These are phyloP conservation scores for Biscogniauxia marginata DNA, from an alignment of 2,329 filamentous ascomycete species.

Conservation along the genomic window DNA sequence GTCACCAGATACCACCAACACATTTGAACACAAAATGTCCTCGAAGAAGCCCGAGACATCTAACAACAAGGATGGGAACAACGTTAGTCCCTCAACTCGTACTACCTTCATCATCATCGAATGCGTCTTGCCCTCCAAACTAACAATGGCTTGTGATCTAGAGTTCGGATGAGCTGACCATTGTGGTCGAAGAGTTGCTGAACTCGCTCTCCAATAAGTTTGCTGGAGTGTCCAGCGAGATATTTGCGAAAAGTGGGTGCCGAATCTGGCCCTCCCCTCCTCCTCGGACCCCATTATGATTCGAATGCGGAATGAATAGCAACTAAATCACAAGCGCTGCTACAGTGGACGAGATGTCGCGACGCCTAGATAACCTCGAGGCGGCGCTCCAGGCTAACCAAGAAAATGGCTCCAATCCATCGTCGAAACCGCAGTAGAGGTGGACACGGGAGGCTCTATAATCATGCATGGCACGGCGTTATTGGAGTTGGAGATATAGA, in stretches of 20 bases:
- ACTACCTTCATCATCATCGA: background rate
- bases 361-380: constrained; percentile 80
- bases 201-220: constrained; percentile 86
- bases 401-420: constrained; percentile 37
- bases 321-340: constrained; percentile 5
- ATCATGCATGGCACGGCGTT: constrained; percentile 22
- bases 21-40: background rate
- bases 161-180: constrained; percentile 63
- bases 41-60: background rate
- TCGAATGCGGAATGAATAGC: background rate
- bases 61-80: constrained; percentile 1
- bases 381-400: constrained; percentile 63
- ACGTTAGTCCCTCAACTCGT: constrained; percentile 1
- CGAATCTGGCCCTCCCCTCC: background rate
- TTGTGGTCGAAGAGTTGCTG: constrained; percentile 81
- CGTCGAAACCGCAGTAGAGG: constrained; percentile 36
- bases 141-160: constrained; percentile 1
- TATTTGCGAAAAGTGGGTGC: constrained; percentile 77
- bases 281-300: background rate
- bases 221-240: constrained; percentile 77
- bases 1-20: background rate
- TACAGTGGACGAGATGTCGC: constrained; percentile 91
- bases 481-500: constrained; percentile 12
- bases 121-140: constrained; percentile 3
- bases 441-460: background rate